A percentile compares a stretch with the other conserved stretches of the same genome.
Conservation (phyloP, 176 grass and related monocot species). For the Panicum miliaceum region DNA sequence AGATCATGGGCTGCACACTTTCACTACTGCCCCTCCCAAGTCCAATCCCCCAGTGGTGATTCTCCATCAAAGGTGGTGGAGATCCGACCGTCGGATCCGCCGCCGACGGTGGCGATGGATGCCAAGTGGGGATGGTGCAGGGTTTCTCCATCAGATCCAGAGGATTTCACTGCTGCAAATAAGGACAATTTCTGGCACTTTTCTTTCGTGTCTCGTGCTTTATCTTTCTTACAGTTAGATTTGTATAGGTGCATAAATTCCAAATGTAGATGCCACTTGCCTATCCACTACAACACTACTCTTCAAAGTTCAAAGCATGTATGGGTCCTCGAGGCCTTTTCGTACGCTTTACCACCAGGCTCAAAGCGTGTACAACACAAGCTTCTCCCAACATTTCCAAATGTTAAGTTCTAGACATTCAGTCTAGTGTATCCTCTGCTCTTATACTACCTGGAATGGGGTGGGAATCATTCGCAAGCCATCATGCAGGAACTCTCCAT, state of each 20-base stretch:
- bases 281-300: slow-evolving; percentile 13
- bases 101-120: background rate
- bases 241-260: background rate
- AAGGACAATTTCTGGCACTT: background rate
- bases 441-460: background rate
- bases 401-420: background rate
- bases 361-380: background rate
- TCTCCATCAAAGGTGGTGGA: background rate
- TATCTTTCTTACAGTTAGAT: background rate
- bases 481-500: slow-evolving; percentile 12
- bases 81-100: background rate
- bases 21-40: background rate
- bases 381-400: background rate
- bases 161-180: background rate
- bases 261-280: slow-evolving; percentile 27
- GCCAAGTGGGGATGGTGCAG: background rate
- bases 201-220: background rate
- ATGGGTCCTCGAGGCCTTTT: background rate
- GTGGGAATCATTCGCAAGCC: background rate
- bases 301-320: background rate
- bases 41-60: background rate
- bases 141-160: background rate
- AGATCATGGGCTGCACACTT: background rate
- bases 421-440: background rate
- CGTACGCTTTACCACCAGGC: slow-evolving; percentile 1